Percentiles rank a stretch among this genome's conserved stretches.
Evolutionary conservation across 2,329 filamentous ascomycete species (phyloP).

Genomic region (Nectriaceae sp.): DNA sequence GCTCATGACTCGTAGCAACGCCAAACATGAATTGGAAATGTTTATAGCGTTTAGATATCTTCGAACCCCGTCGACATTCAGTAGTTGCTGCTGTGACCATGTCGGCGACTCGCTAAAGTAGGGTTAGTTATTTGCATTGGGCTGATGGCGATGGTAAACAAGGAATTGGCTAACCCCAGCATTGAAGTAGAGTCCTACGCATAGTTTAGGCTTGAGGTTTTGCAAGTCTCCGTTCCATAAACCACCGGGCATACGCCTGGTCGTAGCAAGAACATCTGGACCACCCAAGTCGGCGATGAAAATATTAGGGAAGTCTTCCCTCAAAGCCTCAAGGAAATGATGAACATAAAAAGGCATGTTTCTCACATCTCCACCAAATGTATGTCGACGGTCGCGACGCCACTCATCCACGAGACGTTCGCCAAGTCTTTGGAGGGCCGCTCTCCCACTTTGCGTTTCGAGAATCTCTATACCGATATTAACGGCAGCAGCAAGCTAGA

Average conservation of each 20-base stretch:
- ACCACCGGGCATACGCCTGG: not conserved
- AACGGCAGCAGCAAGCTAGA: not conserved
- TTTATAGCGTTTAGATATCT: not conserved
- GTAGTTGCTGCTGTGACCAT: constrained; percentile 2
- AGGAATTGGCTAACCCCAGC: not conserved
- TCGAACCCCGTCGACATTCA: not conserved
- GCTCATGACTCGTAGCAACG: constrained; percentile 6
- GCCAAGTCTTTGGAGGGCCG: not conserved
- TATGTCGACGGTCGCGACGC: not conserved
- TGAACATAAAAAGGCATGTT: not conserved
- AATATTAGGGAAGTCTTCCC: constrained; percentile 2
- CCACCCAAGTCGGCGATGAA: not conserved
- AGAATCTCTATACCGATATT: not conserved
- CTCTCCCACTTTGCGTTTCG: not conserved
- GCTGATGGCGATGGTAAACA: not conserved
- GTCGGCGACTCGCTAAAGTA: constrained; percentile 1
- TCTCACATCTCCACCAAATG: not conserved
- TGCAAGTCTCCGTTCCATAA: not conserved
- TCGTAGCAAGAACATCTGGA: not conserved
- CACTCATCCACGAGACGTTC: not conserved
- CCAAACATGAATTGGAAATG: constrained; percentile 11
- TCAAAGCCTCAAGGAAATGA: constrained; percentile 1
- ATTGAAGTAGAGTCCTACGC: constrained; percentile 1
- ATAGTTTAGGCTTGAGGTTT: not conserved
- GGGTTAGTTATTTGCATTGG: not conserved